Evolutionary conservation across 1,139 yeast genomes (phyloP).

Genomic region (Scheffersomyces illinoinensis): DNA sequence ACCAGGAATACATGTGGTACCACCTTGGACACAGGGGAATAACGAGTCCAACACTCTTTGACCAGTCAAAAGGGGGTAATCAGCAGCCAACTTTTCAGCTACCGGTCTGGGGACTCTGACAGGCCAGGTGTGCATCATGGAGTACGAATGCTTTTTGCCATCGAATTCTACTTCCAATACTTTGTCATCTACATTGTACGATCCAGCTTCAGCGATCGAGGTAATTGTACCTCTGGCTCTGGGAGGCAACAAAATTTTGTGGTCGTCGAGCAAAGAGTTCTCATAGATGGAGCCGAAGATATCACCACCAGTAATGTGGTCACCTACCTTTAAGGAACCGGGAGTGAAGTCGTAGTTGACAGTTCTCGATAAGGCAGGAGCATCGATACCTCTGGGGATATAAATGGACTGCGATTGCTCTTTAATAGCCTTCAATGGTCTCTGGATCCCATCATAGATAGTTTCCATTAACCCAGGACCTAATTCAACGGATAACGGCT

Average conservation of each 20-base stretch:
- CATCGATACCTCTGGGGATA: constrained; percentile 98
- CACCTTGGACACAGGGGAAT: constrained; percentile 99
- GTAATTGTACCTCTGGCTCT: constrained; percentile 97
- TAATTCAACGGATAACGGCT: constrained; percentile 94
- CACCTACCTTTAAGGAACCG: constrained; percentile 79
- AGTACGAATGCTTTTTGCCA: constrained; percentile 75
- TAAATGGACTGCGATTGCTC: constrained; percentile 86
- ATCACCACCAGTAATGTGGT: constrained; percentile 98
- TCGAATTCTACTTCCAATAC: constrained; percentile 92
- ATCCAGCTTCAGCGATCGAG: constrained; percentile 84
- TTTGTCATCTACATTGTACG: constrained; percentile 86
- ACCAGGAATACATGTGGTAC: constrained; percentile 99
- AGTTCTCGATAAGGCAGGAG: constrained; percentile 86
- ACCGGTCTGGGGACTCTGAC: constrained; percentile 99
- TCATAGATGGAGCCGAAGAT: constrained; percentile 92
- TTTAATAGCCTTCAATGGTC: constrained; percentile 92
- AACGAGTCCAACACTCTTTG: constrained; percentile 97
- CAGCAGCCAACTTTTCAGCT: constrained; percentile 88
- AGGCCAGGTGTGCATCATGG: constrained; percentile 99
- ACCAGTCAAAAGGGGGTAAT: constrained; percentile 93
- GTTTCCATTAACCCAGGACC: constrained; percentile 99
- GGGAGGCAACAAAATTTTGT: constrained; percentile 93
- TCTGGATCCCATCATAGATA: constrained; percentile 98
- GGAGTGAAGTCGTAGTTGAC: constrained; percentile 87
- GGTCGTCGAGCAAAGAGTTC: constrained; percentile 88